A percentile compares a stretch with the other conserved stretches of the same genome.
These are phyloP conservation scores for Darksidea phi DNA, from an alignment of 495 filamentous ascomycete genomes.

Conservation along the genomic window DNA sequence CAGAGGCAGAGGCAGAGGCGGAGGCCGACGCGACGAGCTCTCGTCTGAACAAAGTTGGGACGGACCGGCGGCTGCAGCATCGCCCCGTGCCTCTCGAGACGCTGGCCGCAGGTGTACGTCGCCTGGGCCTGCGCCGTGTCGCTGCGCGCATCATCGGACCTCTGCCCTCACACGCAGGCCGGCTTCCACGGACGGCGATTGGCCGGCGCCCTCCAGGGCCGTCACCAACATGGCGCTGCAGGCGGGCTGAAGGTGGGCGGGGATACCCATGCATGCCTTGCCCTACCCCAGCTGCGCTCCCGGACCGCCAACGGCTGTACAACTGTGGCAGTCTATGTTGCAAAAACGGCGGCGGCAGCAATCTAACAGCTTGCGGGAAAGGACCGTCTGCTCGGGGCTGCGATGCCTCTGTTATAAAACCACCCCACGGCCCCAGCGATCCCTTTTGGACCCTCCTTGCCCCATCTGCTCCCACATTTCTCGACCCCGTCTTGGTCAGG, in stretches of 20 bases:
- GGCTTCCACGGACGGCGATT: conserved; percentile 1
- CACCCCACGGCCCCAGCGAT: conserved; percentile 27
- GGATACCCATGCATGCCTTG: conserved; percentile 14
- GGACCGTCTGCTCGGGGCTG: conserved; percentile 31
- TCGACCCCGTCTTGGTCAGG: neutral
- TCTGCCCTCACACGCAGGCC: neutral
- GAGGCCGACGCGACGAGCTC: too few relatives aligned
- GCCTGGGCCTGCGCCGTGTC: too few relatives aligned
- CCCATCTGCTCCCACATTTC: neutral
- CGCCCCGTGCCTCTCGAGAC: neutral
- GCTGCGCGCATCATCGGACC: neutral
- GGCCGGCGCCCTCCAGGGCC: neutral
- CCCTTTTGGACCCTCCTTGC: conserved; percentile 16
- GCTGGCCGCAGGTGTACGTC: neutral
- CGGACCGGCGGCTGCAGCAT: conserved; percentile 14
- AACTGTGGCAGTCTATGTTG: conserved; percentile 39
- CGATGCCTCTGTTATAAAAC: conserved; percentile 37
- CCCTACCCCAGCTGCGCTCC: conserved; percentile 22
- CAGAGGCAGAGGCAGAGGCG: neutral
- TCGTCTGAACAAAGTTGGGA: too few relatives aligned
- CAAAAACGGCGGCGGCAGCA: conserved; percentile 38
- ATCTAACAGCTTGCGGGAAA: conserved; percentile 34
- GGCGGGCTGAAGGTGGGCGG: conserved; percentile 8
- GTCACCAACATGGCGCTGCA: conserved; percentile 25
- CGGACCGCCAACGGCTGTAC: conserved; percentile 34